Evolutionary conservation across 108 stramenopile species (phyloP), one percentile per base, ranked within the genome.

Genomic region (Bacterosira constricta): DNA sequence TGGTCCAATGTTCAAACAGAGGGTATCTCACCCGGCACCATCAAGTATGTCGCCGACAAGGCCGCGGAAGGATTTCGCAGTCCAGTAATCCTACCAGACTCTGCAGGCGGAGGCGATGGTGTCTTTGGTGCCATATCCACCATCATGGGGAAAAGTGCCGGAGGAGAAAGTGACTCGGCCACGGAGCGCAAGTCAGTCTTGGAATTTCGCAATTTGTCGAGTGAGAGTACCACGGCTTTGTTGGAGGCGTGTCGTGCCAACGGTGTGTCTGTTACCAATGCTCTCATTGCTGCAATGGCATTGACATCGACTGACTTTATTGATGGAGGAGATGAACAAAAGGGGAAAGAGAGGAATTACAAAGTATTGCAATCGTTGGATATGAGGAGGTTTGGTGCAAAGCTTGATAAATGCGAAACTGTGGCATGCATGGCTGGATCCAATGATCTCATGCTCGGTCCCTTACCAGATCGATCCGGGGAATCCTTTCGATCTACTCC

Each of bases 281-380:
- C 88, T 12, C 83, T 95, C 4, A 81, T 87, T 47, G 93, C 93
- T 9, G 90, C 90, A 9, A 50, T 82, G 39, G 87, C 89, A 23
- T 26, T 95, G 57, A 85, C 87, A 11, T 73, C 91, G 2, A 81
- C 85, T n/a, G 90, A 95, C 62, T 92, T 95, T 58, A 85, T 95
- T 38, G 83, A 74, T 42, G 81, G 74, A 39, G 85, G 84, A 13
- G 63, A 79, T 50, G 54, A 34, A 10, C 79, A 71, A 35, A 36
- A 51, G 36, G 74, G 53, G 26, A 87, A 84, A 60, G 56, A 65
- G 44, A 80, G 93, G 29, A 91, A 90, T 63, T 91, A 92, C 86
- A 95, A 95, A 71, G 78, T 95, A 4, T 72, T 95, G 27, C 91
- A 95, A 81, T 90, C 88, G 0, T 60, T 95, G 38, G 91, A 95